Base-by-base conservation (phyloP, 1,284 basidiomycete genomes). In the Xanthoconium separans region DNA sequence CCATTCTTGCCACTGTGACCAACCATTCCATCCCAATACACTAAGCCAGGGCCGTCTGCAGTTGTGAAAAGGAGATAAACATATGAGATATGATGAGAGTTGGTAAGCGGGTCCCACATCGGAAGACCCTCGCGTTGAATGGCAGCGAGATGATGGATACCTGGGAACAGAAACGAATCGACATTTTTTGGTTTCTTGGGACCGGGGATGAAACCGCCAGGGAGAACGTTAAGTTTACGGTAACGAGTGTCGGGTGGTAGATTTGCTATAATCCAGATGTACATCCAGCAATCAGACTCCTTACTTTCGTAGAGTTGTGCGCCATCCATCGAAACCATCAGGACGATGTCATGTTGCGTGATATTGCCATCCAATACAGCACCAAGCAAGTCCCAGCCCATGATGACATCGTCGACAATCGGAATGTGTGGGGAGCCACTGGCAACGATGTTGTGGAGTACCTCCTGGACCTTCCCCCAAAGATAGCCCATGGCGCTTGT, bases 261-360 rank as follows among this genome's bases (percentile, higher is more conserved):
- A 4, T 61, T 54, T 1, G 29, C 0, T 0, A 60, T 9, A 1
- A 60, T 12, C 50, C 56, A 61, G 0, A 60, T 55, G 2, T 54
- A 58, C 3, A 60, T 42, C 49, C 51, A 60, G 4, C 50, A 60
- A 12, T n/a, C n/a, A n/a, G n/a, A n/a, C n/a, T n/a, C n/a, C n/a
- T n/a, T n/a, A n/a, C n/a, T n/a, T n/a, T n/a, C 24, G 13, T 45
- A 58, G 0, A 58, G 33, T 5, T 57, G 48, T 0, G 42, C 22
- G 12, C 55, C 45, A 20, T 58, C 48, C 0, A 58, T 11, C 0
- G 48, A 57, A 0, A 33, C 10, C 51, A 57, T 57, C 5, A 58
- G 2, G 2, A 57, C 47, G 11, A 57, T 44, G 2, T 57, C 37
- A n/a, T 47, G 5, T 15, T 46, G 30, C 3, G 34, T 39, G 16